Conservation (phyloP, 257 asterid species). For the Scutellaria barbata region DNA sequence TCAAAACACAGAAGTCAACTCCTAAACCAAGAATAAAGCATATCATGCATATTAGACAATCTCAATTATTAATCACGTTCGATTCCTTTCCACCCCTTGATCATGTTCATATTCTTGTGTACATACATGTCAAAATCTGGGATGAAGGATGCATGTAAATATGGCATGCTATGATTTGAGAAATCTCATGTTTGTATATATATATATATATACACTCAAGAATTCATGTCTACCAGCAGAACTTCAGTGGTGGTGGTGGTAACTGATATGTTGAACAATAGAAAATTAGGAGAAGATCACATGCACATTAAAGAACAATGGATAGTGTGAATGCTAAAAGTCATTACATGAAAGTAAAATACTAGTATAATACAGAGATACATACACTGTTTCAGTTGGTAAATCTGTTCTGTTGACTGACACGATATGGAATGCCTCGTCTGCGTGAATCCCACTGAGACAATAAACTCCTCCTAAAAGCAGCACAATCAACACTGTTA, state of each 20-base stretch:
- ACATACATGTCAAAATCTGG: constrained; percentile 17
- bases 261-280: constrained; percentile 29
- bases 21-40: constrained; percentile 58
- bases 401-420: constrained; percentile 30
- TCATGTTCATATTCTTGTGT: constrained; percentile 21
- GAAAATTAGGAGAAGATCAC: constrained; percentile 29
- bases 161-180: neutral
- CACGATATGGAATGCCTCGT: constrained; percentile 31
- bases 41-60: constrained; percentile 28
- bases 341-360: constrained; percentile 18
- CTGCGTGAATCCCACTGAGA: constrained; percentile 31
- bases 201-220: constrained; percentile 5
- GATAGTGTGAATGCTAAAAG: constrained; percentile 5
- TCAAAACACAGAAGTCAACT: constrained; percentile 54
- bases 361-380: neutral
- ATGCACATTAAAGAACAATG: constrained; percentile 27
- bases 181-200: constrained; percentile 4
- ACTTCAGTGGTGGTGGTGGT: constrained; percentile 37
- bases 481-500: constrained; percentile 34
- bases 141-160: constrained; percentile 33
- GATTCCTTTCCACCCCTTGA: constrained; percentile 35
- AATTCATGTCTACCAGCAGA: constrained; percentile 21
- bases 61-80: constrained; percentile 36
- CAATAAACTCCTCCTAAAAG: constrained; percentile 27
- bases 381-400: constrained; percentile 22